Evolutionary conservation across 495 filamentous ascomycete species (phyloP).

Genomic region (Neurospora terricola): DNA sequence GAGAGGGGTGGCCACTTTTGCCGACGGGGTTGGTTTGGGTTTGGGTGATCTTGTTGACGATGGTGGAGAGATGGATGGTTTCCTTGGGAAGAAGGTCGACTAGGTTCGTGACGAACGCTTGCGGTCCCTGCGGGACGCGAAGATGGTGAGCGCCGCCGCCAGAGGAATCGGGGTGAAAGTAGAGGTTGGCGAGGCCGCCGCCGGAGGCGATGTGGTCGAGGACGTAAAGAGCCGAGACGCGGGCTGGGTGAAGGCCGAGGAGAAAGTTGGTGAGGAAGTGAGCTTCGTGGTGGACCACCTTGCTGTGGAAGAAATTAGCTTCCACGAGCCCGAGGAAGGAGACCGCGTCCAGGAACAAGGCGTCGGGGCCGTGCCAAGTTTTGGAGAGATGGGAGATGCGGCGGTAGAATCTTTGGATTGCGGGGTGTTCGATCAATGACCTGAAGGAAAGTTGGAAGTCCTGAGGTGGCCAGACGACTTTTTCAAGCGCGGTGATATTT

Average conservation of each 20-base stretch:
- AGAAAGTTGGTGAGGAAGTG: constrained; percentile 33
- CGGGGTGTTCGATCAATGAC: neutral
- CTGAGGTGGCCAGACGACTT: neutral
- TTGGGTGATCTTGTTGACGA: constrained; percentile 3
- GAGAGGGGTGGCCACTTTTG: neutral
- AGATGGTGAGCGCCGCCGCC: constrained; percentile 8
- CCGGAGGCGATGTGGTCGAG: constrained; percentile 40
- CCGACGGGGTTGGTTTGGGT: neutral
- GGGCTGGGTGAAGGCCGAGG: constrained; percentile 31
- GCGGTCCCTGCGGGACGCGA: constrained; percentile 6
- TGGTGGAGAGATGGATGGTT: neutral
- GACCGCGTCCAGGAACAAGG: constrained; percentile 17
- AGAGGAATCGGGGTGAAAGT: constrained; percentile 20
- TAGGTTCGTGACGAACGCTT: neutral
- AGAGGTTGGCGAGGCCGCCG: constrained; percentile 31
- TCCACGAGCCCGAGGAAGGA: constrained; percentile 20
- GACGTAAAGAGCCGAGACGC: constrained; percentile 38
- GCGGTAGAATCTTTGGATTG: neutral
- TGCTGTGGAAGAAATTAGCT: constrained; percentile 8
- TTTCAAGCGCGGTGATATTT: neutral
- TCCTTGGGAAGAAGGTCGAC: neutral
- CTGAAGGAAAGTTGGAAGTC: neutral
- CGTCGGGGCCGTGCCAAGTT: constrained; percentile 5
- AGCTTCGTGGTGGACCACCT: neutral
- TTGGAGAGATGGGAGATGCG: neutral